These are phyloP conservation scores for Xylogone sp. DNA, from an alignment of 2,329 filamentous ascomycete genomes.

Conservation along the genomic window DNA sequence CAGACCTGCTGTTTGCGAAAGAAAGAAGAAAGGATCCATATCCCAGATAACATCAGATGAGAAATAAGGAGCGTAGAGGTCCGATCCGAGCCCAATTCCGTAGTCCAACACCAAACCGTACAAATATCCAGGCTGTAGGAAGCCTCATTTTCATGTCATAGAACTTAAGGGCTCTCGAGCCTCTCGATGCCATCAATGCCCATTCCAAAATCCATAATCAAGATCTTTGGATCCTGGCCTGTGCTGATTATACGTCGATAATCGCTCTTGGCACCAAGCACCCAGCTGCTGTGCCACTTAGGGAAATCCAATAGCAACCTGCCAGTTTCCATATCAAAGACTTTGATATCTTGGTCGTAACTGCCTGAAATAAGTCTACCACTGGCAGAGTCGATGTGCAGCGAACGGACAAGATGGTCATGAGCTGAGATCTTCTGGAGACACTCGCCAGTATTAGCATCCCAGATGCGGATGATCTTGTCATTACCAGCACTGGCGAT, in stretches of 20 bases:
- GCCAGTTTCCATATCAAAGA: constrained; percentile 83
- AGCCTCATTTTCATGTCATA: too few species aligned
- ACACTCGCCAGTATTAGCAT: constrained; percentile 84
- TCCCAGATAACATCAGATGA: background rate
- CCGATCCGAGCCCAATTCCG: background rate
- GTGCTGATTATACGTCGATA: constrained; percentile 93
- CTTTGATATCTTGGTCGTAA: constrained; percentile 94
- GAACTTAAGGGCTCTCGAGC: constrained; percentile 45
- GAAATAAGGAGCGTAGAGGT: background rate
- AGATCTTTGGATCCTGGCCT: constrained; percentile 86
- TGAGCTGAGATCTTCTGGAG: constrained; percentile 80
- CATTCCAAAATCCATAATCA: constrained; percentile 88
- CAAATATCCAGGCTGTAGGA: background rate
- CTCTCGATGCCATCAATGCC: constrained; percentile 54
- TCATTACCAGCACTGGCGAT: constrained; percentile 95
- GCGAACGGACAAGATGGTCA: constrained; percentile 77
- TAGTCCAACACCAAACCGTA: background rate
- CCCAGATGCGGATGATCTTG: constrained; percentile 92
- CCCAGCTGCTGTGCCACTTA: constrained; percentile 97
- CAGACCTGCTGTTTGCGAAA: background rate
- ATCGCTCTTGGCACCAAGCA: constrained; percentile 91
- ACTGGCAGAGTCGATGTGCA: constrained; percentile 86
- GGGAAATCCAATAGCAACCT: constrained; percentile 78
- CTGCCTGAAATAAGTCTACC: constrained; percentile 85
- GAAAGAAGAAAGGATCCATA: background rate